A percentile compares a stretch with the other conserved stretches of the same genome.
These are phyloP conservation scores for Annulohypoxylon truncatum DNA, from an alignment of 2,329 filamentous ascomycete genomes.

Conservation along the genomic window DNA sequence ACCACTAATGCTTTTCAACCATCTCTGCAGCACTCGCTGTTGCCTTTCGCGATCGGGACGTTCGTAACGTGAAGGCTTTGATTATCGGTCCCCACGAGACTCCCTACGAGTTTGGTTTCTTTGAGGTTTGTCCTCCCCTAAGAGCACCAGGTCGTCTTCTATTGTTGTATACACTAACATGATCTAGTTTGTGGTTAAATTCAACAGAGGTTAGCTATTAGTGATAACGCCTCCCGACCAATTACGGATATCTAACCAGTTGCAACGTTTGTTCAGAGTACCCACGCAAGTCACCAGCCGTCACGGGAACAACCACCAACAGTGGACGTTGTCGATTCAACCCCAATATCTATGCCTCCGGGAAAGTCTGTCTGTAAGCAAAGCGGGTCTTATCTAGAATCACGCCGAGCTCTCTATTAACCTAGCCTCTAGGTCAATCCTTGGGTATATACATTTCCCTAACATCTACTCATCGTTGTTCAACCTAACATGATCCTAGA, in stretches of 20 bases:
- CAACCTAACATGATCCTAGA: conserved; percentile 57
- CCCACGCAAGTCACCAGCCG: conserved; percentile 72
- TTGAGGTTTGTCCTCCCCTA: conserved; percentile 73
- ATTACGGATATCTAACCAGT: conserved; percentile 15
- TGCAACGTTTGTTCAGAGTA: conserved; percentile 73
- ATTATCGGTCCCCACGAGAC: conserved; percentile 95
- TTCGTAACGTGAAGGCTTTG: conserved; percentile 86
- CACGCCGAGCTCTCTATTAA: conserved; percentile 23
- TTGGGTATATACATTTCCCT: conserved; percentile 70
- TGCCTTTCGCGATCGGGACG: conserved; percentile 86
- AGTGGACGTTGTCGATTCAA: conserved; percentile 91
- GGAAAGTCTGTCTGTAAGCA: conserved; percentile 90
- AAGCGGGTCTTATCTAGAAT: conserved; percentile 31
- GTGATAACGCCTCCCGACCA: neutral
- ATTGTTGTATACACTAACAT: conserved; percentile 44
- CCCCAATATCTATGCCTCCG: conserved; percentile 92
- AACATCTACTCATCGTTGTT: conserved; percentile 10
- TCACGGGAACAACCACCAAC: conserved; percentile 85
- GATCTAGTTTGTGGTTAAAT: conserved; percentile 78
- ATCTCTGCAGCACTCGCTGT: conserved; percentile 78
- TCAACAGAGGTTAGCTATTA: conserved; percentile 73
- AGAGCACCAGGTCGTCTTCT: neutral
- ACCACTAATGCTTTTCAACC: conserved; percentile 37
- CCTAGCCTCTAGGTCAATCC: conserved; percentile 72
- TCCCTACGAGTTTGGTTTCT: conserved; percentile 97